phyloP scores from a whole-genome alignment of 2,329 filamentous ascomycete genomes.

The Colletotrichum salicis region DNA sequence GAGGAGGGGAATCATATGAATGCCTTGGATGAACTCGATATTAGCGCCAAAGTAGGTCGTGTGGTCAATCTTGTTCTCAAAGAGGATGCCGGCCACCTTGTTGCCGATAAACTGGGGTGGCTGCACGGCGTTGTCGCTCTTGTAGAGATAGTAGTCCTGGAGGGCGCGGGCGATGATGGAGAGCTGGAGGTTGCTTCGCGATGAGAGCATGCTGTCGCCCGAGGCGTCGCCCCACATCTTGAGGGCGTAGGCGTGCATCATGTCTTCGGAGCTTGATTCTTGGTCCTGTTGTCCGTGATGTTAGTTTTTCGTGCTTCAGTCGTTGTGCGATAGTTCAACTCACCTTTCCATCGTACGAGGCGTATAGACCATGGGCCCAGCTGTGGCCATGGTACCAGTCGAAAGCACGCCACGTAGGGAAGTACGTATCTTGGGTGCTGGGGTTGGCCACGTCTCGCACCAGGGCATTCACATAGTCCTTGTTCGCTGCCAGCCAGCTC shows the following conservation, averaged over 20 bases:
- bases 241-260: constrained; percentile 85
- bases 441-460: constrained; percentile 88
- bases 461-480: constrained; percentile 83
- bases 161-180: constrained; percentile 79
- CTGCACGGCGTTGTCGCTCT: constrained; percentile 73
- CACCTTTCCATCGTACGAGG: constrained; percentile 77
- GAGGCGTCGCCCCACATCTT: constrained; percentile 92
- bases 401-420: constrained; percentile 85
- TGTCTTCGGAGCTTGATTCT: constrained; percentile 91
- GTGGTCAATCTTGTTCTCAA: constrained; percentile 96
- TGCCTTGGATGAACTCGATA: constrained; percentile 78
- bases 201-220: constrained; percentile 83
- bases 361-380: constrained; percentile 86
- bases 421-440: constrained; percentile 74
- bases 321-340: neutral
- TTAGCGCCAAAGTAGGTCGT: constrained; percentile 86
- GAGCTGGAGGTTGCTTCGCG: constrained; percentile 84
- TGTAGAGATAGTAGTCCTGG: constrained; percentile 85
- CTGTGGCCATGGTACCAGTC: constrained; percentile 97
- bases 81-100: constrained; percentile 77
- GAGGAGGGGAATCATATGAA: constrained; percentile 84
- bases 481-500: constrained; percentile 77
- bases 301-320: neutral
- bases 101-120: constrained; percentile 84
- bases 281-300: constrained; percentile 60